Percentiles rank a stretch among this genome's conserved stretches.
Evolutionary conservation across 495 filamentous ascomycete genomes (phyloP).

Genomic region (Talaromyces ruber): DNA sequence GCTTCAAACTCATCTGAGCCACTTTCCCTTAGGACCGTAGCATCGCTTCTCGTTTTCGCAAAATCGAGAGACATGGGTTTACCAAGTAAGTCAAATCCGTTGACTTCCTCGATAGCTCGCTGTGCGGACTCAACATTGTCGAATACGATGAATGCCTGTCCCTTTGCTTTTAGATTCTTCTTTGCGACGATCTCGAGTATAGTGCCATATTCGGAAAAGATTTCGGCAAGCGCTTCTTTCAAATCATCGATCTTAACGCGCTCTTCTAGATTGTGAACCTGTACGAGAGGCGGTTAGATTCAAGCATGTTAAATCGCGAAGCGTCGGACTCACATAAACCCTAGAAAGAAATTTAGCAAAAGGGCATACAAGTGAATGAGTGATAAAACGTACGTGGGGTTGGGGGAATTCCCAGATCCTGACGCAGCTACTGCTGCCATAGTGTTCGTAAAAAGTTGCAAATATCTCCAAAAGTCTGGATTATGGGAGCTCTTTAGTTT

Average conservation of each 20-base stretch:
- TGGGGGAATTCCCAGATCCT: constrained; percentile 26
- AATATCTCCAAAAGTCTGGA: not conserved
- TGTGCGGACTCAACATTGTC: constrained; percentile 67
- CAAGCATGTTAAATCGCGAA: not conserved
- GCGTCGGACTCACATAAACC: constrained; percentile 40
- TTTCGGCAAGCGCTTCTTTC: constrained; percentile 60
- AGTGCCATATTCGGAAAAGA: constrained; percentile 88
- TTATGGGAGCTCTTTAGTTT: not conserved
- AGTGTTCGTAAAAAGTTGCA: constrained; percentile 10
- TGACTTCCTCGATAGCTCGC: constrained; percentile 77
- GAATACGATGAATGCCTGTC: constrained; percentile 95
- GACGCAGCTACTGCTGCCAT: constrained; percentile 30
- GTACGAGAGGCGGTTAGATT: constrained; percentile 6
- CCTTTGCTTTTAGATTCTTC: constrained; percentile 83
- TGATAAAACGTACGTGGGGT: constrained; percentile 36
- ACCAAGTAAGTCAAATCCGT: constrained; percentile 90
- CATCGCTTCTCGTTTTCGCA: constrained; percentile 81
- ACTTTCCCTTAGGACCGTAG: constrained; percentile 65
- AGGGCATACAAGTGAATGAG: constrained; percentile 10
- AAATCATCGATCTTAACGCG: constrained; percentile 75
- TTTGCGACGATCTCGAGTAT: constrained; percentile 91
- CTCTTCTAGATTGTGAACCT: constrained; percentile 93
- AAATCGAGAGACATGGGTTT: constrained; percentile 87
- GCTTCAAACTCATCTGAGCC: constrained; percentile 74
- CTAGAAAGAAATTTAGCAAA: constrained; percentile 19